Percentiles rank a stretch among this genome's conserved stretches.
Conservation (phyloP, 2,329 filamentous ascomycete species). For the Furcasterigmium furcatum region DNA sequence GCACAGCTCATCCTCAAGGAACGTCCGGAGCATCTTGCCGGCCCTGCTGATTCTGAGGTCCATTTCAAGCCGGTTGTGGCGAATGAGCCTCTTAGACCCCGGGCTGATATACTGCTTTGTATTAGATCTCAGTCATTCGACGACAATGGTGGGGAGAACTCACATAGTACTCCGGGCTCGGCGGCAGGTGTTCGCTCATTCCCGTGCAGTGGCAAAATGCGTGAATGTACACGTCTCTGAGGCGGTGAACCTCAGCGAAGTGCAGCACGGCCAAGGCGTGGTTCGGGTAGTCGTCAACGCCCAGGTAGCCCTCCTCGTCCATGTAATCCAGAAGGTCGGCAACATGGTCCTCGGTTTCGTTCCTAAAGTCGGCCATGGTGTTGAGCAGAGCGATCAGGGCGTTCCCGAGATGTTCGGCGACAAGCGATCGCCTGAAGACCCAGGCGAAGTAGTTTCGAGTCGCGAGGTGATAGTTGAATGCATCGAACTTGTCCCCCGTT, state of each 20-base stretch:
- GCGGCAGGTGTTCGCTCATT: slow-evolving; percentile 62
- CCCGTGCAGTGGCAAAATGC: slow-evolving; percentile 77
- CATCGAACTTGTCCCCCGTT: slow-evolving; percentile 46
- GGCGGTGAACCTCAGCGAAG: slow-evolving; percentile 63
- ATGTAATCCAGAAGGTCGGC: slow-evolving; percentile 63
- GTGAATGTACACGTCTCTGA: slow-evolving; percentile 65
- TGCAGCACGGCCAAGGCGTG: slow-evolving; percentile 67
- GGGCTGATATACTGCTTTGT: slow-evolving; percentile 40
- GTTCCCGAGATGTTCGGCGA: slow-evolving; percentile 62
- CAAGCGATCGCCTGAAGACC: slow-evolving; percentile 61
- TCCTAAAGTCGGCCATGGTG: slow-evolving; percentile 61
- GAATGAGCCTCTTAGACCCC: slow-evolving; percentile 62
- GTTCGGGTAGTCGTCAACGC: slow-evolving; percentile 61
- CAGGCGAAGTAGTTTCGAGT: slow-evolving; percentile 77
- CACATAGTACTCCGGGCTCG: slow-evolving; percentile 60
- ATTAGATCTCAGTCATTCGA: slow-evolving; percentile 15
- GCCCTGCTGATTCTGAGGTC: slow-evolving; percentile 58
- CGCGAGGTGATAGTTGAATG: slow-evolving; percentile 61
- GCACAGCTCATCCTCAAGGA: slow-evolving; percentile 70
- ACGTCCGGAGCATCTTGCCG: slow-evolving; percentile 56
- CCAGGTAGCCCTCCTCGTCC: slow-evolving; percentile 66
- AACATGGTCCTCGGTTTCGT: slow-evolving; percentile 50
- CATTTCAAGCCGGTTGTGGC: slow-evolving; percentile 60
- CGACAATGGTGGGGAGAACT: slow-evolving; percentile 19
- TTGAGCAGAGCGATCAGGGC: slow-evolving; percentile 63